Conservation (phyloP, 192 early-diverging fungal species). For the Backusella luteola region DNA sequence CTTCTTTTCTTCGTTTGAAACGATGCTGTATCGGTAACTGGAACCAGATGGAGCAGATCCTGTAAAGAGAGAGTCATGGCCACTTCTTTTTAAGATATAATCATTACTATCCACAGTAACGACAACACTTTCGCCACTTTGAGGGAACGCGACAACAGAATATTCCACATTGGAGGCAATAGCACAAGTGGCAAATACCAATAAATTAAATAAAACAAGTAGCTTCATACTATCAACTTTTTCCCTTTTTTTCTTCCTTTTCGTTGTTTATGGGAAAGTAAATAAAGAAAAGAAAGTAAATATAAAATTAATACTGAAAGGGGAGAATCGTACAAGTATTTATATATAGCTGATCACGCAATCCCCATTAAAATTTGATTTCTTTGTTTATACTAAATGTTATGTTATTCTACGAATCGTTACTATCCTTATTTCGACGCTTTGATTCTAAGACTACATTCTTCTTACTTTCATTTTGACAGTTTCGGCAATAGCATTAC, state of each 20-base stretch:
- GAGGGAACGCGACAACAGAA: conserved; percentile 21
- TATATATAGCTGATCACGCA: neutral
- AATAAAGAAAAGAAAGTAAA: neutral
- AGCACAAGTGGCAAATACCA: neutral
- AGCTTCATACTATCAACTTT: neutral
- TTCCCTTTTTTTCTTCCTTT: neutral
- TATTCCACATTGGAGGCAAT: conserved; percentile 17
- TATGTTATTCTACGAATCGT: neutral
- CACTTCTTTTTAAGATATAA: neutral
- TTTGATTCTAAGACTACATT: neutral
- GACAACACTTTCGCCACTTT: conserved; percentile 3
- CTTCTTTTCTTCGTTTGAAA: neutral
- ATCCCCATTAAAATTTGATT: neutral
- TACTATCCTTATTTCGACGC: neutral
- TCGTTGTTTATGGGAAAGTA: neutral
- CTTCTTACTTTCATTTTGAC: neutral
- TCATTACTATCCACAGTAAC: conserved; percentile 18
- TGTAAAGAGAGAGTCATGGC: neutral
- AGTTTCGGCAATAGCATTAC: neutral
- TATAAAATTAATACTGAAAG: neutral
- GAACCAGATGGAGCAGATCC: conserved; percentile 13
- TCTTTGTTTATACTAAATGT: neutral
- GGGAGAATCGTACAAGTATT: neutral
- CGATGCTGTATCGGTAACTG: conserved; percentile 11
- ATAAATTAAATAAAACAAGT: neutral